Base-by-base conservation (phyloP, 2,329 filamentous ascomycete species). In the Alternaria tenuissima region DNA sequence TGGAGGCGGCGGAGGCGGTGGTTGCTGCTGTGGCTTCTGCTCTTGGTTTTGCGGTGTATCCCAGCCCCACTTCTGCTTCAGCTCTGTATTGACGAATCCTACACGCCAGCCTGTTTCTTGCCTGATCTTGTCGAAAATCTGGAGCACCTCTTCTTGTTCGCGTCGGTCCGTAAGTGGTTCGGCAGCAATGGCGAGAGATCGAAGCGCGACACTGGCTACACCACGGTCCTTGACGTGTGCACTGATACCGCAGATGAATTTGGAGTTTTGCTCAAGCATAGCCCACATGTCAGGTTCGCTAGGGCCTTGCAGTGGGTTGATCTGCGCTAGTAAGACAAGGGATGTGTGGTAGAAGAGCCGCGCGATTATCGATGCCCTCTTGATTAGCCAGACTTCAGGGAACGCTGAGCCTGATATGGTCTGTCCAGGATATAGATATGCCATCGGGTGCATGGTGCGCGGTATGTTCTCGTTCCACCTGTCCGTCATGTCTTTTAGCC, bases 301-400 rank as follows among this genome's bases (percentile, higher is more conserved):
- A 7, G 85, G 81, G 11, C 86, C 82, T 38, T 89, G 84, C 52
- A 90, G 77, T 0, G 94, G 94, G 74, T 97, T 90, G 22, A 89
- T 89, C 67, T 94, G 91, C 4, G 91, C 88, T 5, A 97, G 85
- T 34, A 97, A 81, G 64, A 91, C 90, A 80, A 94, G 90, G 22
- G 91, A 89, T 0, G 92, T 95, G 74, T 97, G 94, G 74, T 96
- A 97, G 76, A 97, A 93, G 8, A 97, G 83, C 47, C 92, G 88
- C 4, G 91, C 92, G 26, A 96, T 87, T 32, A 95, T 89, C 3
- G 92, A 91, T 4, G 91, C 86, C 57, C 91, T 87, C 78, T 95
- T 95, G 70, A 94, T 88, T 52, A 96, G 83, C 92, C 93, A 97
- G 39, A 97, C 87, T 75, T 95, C 91, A 0, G 94, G 94, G 70